Evolutionary conservation across 768 basidiomycete genomes (phyloP), one percentile per base, ranked within the genome.

Genomic region (Amanita phalloides): DNA sequence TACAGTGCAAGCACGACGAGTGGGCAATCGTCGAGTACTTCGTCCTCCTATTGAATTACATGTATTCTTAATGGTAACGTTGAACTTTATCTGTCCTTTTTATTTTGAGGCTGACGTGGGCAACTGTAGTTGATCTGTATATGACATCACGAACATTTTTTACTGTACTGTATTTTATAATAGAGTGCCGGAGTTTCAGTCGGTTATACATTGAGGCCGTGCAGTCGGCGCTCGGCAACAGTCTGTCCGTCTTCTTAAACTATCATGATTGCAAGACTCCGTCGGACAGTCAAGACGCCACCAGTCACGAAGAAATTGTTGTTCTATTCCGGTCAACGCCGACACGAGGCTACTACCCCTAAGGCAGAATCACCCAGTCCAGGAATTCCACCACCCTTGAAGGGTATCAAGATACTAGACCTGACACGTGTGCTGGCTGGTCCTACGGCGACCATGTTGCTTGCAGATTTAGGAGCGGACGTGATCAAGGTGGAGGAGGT

Each of bases 401-500:
- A 76, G 55, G 91, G 89, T 13, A 71, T 94, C 57, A 81, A 76
- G 60, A 77, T 96, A n/a, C 72, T 97, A 21, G 94, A 97, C 66
- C 68, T 96, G 51, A 91, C 92, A 11, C 78, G 94, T 26, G 86
- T 96, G 1, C 70, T 97, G 45, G 92, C 92, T n/a, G 92, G 90
- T 0, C 92, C 92, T 30, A 86, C 85, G 1, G 81, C 86, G n/a
- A 89, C 91, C 1, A 89, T 94, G 92, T 75, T 95, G 54, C 74
- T 96, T n/a, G 92, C 84, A 6, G 91, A 94, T 68, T 69, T 94
- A 33, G 86, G 90, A 1, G 94, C 94, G 44, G 91, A 97, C 62
- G 91, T 97, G 26, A 79, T 96, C 64, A 97, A 96, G 64, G 80
- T 96, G 4, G 91, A 94, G 62, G 86, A 90, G 62, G 71, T 79